Evolutionary conservation across 371 early-diverging fungal species (phyloP), one percentile per base, ranked within the genome.

Genomic region (Mucor racemosus): DNA sequence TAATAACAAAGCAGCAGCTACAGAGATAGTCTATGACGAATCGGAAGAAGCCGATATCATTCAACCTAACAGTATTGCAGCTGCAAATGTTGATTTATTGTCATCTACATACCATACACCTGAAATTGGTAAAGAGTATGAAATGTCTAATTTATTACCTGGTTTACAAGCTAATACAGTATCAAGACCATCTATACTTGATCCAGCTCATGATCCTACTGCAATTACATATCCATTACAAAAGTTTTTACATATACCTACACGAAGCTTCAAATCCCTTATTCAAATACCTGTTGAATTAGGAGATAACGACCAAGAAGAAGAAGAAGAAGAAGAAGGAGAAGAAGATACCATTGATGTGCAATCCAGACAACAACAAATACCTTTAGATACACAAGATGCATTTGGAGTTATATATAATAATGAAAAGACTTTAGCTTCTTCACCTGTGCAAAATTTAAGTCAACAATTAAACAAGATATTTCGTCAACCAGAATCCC

Each of bases 191-290:
- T 50, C 58, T 26, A 59, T 59, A 41, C 9, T 33, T 8, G 59
- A 59, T 40, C 58, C 59, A 6, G 11, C 17, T 1, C 39, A 59
- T 48, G 54, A 59, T 53, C 65, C 65, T 11, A 53, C 65, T 1
- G 59, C 53, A 3, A 8, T 59, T 3, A 63, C 68, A 14, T 68
- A 68, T 33, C 59, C 63, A 6, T 53, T 68, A 36, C 48, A 64
- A 68, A 68, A 68, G 34, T 63, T 68, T 50, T 50, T 68, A 33
- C 39, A 40, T 14, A 56, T 35, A 5, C n/a, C 58, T 3, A 50
- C 50, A 26, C 21, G 21, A 19, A 44, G 33, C 19, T 19, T 14
- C 14, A 8, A 19, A 13, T 59, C 59, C 0, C 50, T 50, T 8
- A 26, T 41, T 7, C 59, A 58, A 40, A 58, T 50, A 3, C 10